Evolutionary conservation across 805 yeast species (phyloP).

Genomic region (Wickerhamiella dianesei): DNA sequence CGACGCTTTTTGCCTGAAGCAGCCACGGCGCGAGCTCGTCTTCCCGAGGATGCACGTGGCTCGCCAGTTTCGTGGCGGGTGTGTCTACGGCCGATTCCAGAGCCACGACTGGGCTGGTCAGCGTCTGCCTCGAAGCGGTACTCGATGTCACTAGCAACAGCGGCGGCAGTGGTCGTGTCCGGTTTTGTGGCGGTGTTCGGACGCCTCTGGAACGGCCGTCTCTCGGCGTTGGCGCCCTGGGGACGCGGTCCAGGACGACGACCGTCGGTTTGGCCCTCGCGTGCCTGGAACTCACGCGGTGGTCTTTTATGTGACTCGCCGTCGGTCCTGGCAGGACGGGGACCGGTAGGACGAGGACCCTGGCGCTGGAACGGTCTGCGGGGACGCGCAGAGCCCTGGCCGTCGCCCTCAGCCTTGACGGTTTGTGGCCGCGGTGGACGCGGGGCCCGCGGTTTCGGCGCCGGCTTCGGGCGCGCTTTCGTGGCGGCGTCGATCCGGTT

Average conservation of each 20-base stretch:
- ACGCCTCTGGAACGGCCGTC: background rate
- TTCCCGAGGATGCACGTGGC: background rate
- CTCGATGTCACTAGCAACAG: background rate
- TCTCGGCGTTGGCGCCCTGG: background rate
- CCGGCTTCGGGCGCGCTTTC: conserved; percentile 3
- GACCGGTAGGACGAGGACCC: too few species aligned
- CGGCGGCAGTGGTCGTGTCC: background rate
- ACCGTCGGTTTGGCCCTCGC: too few species aligned
- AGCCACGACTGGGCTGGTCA: background rate
- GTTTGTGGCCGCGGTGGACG: background rate
- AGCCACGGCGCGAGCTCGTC: too few species aligned
- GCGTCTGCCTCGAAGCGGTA: background rate
- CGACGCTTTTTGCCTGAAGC: too few species aligned
- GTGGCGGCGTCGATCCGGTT: conserved; percentile 17
- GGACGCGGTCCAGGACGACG: background rate
- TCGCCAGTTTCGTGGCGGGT: background rate
- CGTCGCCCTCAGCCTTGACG: too few species aligned
- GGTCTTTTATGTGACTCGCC: too few species aligned
- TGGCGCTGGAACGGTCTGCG: too few species aligned
- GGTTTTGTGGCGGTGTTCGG: background rate
- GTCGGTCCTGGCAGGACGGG: too few species aligned
- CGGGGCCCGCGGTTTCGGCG: background rate
- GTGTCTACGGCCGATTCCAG: background rate
- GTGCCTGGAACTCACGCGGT: too few species aligned
- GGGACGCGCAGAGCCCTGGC: too few species aligned